Evolutionary conservation across 306 rosid genomes (phyloP).

Genomic region (Sindora glabra): DNA sequence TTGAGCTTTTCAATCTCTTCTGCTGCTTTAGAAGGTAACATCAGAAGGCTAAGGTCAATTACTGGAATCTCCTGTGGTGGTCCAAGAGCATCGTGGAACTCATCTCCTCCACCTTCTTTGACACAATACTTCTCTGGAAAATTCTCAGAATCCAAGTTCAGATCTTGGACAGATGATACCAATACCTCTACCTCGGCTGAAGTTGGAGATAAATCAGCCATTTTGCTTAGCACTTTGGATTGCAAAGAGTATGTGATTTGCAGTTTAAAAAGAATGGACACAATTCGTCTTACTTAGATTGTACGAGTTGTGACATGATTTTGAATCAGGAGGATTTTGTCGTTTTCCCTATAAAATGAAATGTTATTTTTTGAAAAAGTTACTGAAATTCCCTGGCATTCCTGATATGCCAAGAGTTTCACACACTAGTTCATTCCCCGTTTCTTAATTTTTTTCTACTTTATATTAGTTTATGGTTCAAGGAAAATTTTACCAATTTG

Average conservation of each 20-base stretch:
- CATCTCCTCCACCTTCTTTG: constrained; percentile 17
- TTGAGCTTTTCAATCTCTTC: constrained; percentile 26
- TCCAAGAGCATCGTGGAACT: constrained; percentile 18
- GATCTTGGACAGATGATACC: constrained; percentile 30
- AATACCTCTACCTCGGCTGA: neutral
- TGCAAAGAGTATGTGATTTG: neutral
- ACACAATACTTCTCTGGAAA: constrained; percentile 24
- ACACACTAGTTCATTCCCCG: too few species aligned
- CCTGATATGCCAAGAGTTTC: too few species aligned
- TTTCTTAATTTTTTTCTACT: too few species aligned
- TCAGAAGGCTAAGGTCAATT: constrained; percentile 20
- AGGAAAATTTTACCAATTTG: too few species aligned
- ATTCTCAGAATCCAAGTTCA: constrained; percentile 2
- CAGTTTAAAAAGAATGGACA: too few species aligned
- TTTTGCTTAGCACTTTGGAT: neutral
- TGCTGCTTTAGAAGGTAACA: neutral
- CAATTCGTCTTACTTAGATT: too few species aligned
- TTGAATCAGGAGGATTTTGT: too few species aligned
- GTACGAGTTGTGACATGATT: too few species aligned
- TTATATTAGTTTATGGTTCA: too few species aligned
- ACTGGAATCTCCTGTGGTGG: constrained; percentile 23
- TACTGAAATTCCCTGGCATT: too few species aligned
- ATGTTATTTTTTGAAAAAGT: too few species aligned
- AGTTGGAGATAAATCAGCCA: constrained; percentile 17
- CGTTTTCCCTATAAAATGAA: too few species aligned